A percentile compares a stretch with the other conserved stretches of the same genome.
Evolutionary conservation across 495 filamentous ascomycete genomes (phyloP).

Genomic region (Choiromyces venosus): DNA sequence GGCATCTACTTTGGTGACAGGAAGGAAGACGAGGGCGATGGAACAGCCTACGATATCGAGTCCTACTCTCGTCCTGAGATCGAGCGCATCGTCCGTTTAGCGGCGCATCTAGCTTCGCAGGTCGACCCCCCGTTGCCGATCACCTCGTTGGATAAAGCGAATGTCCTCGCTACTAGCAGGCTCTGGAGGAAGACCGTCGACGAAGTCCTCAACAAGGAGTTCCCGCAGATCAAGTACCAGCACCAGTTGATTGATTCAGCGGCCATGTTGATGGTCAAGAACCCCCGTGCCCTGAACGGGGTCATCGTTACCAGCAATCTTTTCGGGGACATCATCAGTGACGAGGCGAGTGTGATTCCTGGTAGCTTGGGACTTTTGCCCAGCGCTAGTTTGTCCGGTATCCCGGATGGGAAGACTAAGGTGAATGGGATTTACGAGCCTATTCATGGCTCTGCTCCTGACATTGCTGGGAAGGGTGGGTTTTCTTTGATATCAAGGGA

Average conservation of each 20-base stretch:
- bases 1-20: slow-evolving; percentile 97
- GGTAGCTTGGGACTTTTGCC: slow-evolving; percentile 86
- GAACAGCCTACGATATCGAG: slow-evolving; percentile 80
- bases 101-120: slow-evolving; percentile 73
- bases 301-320: slow-evolving; percentile 91
- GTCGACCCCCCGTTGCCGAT: slow-evolving; percentile 75
- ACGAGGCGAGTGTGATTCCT: slow-evolving; percentile 94
- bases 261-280: slow-evolving; percentile 97
- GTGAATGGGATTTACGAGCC: slow-evolving; percentile 94
- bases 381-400: slow-evolving; percentile 77
- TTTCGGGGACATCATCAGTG: slow-evolving; percentile 93
- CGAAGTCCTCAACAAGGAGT: slow-evolving; percentile 78
- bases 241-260: slow-evolving; percentile 95
- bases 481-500: background rate
- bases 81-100: slow-evolving; percentile 80
- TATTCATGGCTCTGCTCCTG: slow-evolving; percentile 69
- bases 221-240: slow-evolving; percentile 73
- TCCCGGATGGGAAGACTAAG: slow-evolving; percentile 69
- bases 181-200: slow-evolving; percentile 85
- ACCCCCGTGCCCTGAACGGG: slow-evolving; percentile 82
- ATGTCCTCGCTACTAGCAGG: slow-evolving; percentile 83
- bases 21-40: slow-evolving; percentile 75
- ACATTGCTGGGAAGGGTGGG: slow-evolving; percentile 46
- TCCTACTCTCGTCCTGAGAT: slow-evolving; percentile 83
- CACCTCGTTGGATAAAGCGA: slow-evolving; percentile 92